Conservation (phyloP, 345 rosid genomes). For the Salix koriyanagi region DNA sequence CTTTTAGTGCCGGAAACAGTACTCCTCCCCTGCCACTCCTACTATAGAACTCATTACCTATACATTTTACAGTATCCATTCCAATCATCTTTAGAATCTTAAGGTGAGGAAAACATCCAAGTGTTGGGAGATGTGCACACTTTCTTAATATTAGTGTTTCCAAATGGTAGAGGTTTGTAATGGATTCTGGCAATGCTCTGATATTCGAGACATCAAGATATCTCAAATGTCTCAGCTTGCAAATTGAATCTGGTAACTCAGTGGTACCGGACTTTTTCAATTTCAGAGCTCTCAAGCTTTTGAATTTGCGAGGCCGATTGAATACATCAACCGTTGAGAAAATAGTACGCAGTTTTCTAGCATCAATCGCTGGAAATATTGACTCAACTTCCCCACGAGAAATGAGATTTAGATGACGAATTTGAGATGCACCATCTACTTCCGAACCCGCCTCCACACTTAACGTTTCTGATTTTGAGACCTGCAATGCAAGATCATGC, state of each 20-base stretch:
- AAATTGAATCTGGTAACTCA: conserved; percentile 6
- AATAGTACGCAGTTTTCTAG: not conserved
- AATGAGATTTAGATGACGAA: conserved; percentile 3
- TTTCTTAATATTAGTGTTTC: not conserved
- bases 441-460: not conserved
- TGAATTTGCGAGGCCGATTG: not conserved
- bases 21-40: no score
- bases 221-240: conserved; percentile 18
- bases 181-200: not conserved
- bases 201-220: conserved; percentile 18
- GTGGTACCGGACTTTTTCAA: not conserved
- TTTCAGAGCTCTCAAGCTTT: not conserved
- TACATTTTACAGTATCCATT: no score
- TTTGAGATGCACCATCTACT: not conserved
- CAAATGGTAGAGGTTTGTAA: conserved; percentile 10
- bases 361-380: not conserved
- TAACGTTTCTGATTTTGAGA: not conserved
- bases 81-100: no score
- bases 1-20: conserved; percentile 13
- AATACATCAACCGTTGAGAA: not conserved
- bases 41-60: no score
- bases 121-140: no score
- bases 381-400: no score
- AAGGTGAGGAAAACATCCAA: no score
- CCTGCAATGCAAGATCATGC: no score